Evolutionary conservation across 805 yeast genomes (phyloP), one percentile per base, ranked within the genome.

Genomic region (Pichia insulana): DNA sequence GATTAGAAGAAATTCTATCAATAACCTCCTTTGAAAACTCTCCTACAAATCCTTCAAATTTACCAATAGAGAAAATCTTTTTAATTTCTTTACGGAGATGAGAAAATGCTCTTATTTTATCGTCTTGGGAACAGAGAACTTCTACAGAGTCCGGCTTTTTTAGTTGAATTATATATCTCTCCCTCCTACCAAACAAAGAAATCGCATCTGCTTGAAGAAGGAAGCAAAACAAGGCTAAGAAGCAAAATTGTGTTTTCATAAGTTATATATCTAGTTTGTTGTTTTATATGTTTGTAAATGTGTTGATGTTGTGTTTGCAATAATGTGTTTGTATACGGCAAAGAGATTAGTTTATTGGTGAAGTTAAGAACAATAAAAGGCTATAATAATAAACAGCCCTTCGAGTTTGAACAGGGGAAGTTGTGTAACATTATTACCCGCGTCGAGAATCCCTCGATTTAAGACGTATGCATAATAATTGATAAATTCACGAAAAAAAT

Each of bases 31-130:
- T 57, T 10, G 79, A 65, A 55, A 81, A 75, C 42, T 70, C 70
- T 1, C 88, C 87, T 0, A 80, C 70, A 47, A 87, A 74, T 0
- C 83, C 94, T 49, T 73, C 76, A 55, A 84, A 82, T 18, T 69
- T 70, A 1, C 94, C 94, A 53, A 86, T 76, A 0, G 83, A 69
- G 50, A 77, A 77, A 11, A 73, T 65, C 42, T 71, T 68, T 11
- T 68, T 64, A 22, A 84, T 70, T 34, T 67, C 59, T 31, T 70
- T 64, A 47, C 74, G 57, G 40, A 71, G 61, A 52, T 76, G 71
- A 25, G 72, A 63, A 28, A 63, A 47, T 4, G 58, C 49, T 36
- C 49, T 62, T 9, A 56, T 47, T 27, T 43, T 46, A 32, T 66
- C 55, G 37, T 73, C 77, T 50, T 70, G 70, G 2, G 63, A 57